These are phyloP conservation scores for Eucalyptus urophylla DNA, from an alignment of 345 rosid species.

Conservation along the genomic window DNA sequence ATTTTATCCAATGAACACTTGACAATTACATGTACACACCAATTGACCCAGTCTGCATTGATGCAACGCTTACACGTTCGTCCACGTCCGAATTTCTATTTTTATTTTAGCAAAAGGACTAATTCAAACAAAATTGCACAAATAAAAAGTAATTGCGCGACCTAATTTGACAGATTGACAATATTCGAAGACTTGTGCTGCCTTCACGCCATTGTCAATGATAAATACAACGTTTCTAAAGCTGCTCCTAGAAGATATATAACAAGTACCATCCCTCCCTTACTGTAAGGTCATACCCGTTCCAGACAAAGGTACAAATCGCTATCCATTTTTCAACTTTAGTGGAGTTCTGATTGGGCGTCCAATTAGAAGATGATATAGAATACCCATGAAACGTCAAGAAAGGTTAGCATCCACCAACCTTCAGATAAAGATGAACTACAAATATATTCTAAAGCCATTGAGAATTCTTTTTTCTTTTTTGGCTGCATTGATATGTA, in stretches of 20 bases:
- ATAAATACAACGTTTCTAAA: not conserved
- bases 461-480: not conserved
- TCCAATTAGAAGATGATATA: not conserved
- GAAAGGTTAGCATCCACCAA: not conserved
- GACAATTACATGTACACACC: not conserved
- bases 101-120: too few relatives aligned
- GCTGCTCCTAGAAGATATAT: not conserved
- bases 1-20: not conserved
- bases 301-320: not conserved
- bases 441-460: not conserved
- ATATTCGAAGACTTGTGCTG: not conserved
- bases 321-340: not conserved
- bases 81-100: too few relatives aligned
- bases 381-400: not conserved
- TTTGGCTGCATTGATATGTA: not conserved
- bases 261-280: not conserved
- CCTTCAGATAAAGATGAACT: not conserved
- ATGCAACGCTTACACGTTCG: too few relatives aligned
- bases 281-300: not conserved
- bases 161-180: not conserved
- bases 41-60: too few relatives aligned
- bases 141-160: not conserved
- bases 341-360: not conserved
- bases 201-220: not conserved
- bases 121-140: not conserved